phyloP scores from a whole-genome alignment of 495 filamentous ascomycete genomes.

The Aspergillus heteromorphus region DNA sequence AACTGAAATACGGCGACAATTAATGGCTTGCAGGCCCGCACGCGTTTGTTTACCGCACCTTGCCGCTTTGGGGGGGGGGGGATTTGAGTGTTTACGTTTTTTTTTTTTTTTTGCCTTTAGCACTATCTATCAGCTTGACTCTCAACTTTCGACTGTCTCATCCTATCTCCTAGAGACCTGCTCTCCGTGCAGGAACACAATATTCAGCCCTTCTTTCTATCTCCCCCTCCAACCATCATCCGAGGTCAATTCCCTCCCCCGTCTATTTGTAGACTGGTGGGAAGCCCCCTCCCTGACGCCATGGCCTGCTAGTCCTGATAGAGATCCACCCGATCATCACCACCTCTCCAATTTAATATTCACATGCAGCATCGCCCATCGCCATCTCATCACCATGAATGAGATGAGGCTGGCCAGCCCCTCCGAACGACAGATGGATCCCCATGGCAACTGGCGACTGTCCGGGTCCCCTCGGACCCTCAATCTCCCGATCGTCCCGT shows the following conservation, averaged over 20 bases:
- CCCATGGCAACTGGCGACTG: constrained; percentile 21
- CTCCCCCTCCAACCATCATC: neutral
- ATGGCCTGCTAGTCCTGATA: neutral
- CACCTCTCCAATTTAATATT: neutral
- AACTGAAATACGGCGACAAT: constrained; percentile 6
- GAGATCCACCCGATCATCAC: neutral
- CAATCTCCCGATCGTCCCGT: constrained; percentile 14
- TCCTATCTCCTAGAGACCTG: too few species aligned
- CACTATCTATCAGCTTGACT: neutral
- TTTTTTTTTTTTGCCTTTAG: neutral
- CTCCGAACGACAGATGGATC: constrained; percentile 10
- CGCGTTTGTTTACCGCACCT: constrained; percentile 28
- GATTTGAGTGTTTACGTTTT: neutral
- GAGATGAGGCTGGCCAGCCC: constrained; percentile 15
- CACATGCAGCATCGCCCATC: neutral
- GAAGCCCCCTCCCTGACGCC: neutral
- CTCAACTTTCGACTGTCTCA: too few species aligned
- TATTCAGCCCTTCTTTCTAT: neutral
- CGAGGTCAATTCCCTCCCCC: neutral
- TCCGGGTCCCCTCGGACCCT: constrained; percentile 24
- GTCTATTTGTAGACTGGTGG: neutral
- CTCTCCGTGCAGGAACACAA: too few species aligned
- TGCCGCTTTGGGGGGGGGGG: constrained; percentile 16
- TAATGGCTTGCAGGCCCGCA: constrained; percentile 5
- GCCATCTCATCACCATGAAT: neutral